Conservation (phyloP, 176 grass and related monocot species). For the Cymbopogon citratus region DNA sequence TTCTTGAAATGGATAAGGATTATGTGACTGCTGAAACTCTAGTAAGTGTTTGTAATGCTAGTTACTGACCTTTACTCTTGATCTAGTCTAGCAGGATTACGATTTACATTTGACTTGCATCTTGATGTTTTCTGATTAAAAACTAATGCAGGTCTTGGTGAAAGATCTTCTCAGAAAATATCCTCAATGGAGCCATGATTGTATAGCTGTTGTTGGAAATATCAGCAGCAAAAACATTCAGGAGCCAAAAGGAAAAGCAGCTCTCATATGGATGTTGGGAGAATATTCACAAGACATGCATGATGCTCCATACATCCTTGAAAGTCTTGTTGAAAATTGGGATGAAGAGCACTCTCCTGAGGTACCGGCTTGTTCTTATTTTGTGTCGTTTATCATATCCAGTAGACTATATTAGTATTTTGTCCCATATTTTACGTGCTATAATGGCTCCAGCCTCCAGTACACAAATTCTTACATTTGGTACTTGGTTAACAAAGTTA, state of each 20-base stretch:
- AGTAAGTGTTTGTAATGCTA: conserved; percentile 41
- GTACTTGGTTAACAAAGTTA: conserved; percentile 2
- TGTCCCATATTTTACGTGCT: neutral
- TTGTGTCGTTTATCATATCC: neutral
- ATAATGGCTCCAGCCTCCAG: neutral
- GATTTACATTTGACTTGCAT: neutral
- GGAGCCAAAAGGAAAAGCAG: conserved; percentile 96
- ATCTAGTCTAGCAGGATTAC: neutral
- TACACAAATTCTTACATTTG: neutral
- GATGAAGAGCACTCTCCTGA: conserved; percentile 86
- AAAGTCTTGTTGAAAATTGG: conserved; percentile 90
- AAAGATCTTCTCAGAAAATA: conserved; percentile 99
- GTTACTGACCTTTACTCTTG: neutral
- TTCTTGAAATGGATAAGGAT: conserved; percentile 99
- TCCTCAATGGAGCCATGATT: conserved; percentile 99
- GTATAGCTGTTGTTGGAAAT: conserved; percentile 99
- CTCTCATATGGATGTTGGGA: conserved; percentile 99
- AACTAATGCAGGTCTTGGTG: conserved; percentile 72
- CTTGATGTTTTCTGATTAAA: conserved; percentile 14
- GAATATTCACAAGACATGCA: conserved; percentile 99
- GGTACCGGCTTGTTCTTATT: conserved; percentile 32
- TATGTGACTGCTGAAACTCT: conserved; percentile 98
- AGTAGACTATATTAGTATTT: neutral
- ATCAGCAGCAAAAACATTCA: conserved; percentile 99
- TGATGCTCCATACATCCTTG: conserved; percentile 93